phyloP scores from a whole-genome alignment of 495 filamentous ascomycete species.

The Podospora sp. region DNA sequence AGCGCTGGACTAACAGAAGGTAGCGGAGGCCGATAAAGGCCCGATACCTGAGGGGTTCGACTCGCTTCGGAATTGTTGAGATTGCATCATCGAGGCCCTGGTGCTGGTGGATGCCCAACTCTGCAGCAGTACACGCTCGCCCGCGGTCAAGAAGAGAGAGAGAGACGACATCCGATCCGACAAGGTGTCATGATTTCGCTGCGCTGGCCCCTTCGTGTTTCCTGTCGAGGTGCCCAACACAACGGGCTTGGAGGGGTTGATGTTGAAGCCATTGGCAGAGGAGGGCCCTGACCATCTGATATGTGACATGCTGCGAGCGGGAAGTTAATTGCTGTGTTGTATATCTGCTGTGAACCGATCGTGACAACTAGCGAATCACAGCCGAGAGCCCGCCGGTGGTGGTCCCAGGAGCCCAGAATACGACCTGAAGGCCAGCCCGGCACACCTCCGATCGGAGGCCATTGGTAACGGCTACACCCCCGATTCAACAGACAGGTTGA shows the following conservation, averaged over 20 bases:
- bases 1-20: background rate
- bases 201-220: constrained; percentile 3
- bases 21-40: background rate
- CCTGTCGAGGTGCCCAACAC: constrained; percentile 16
- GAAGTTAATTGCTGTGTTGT: constrained; percentile 18
- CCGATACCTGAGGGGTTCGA: constrained; percentile 10
- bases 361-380: background rate
- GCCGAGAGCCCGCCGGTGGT: background rate
- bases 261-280: constrained; percentile 4
- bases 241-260: background rate
- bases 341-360: constrained; percentile 1
- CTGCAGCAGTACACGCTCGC: too few species aligned
- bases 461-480: background rate
- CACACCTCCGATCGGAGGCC: constrained; percentile 5
- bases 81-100: background rate
- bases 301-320: background rate
- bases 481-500: background rate
- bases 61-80: background rate
- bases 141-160: too few species aligned
- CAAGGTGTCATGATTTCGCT: background rate
- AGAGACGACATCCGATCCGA: background rate
- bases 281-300: background rate
- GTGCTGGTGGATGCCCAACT: background rate
- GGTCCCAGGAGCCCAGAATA: constrained; percentile 1
- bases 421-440: constrained; percentile 1